Evolutionary conservation across 768 basidiomycete species (phyloP).

Genomic region (Crassisporium funariophilum): DNA sequence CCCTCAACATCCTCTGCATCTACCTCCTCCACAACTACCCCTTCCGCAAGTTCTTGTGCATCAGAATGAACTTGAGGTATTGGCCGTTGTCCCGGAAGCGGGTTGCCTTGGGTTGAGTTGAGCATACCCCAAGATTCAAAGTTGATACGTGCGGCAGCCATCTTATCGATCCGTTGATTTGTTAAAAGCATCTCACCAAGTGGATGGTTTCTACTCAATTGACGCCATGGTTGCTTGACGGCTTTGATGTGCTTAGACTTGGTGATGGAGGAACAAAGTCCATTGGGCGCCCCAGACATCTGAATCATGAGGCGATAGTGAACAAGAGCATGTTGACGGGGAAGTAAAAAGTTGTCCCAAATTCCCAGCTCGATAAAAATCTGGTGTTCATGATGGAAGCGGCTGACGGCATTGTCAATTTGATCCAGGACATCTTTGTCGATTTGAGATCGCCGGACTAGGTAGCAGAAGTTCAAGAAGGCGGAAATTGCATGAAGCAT

Average conservation of each 20-base stretch:
- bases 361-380: slow-evolving; percentile 27
- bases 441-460: slow-evolving; percentile 17
- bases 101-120: background rate
- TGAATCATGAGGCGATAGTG: slow-evolving; percentile 28
- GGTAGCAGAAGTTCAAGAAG: slow-evolving; percentile 32
- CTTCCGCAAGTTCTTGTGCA: background rate
- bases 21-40: background rate
- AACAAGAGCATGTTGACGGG: slow-evolving; percentile 31
- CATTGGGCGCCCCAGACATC: slow-evolving; percentile 33
- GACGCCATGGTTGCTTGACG: slow-evolving; percentile 35
- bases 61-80: no score
- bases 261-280: slow-evolving; percentile 38
- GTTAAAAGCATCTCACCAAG: slow-evolving; percentile 30
- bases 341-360: slow-evolving; percentile 23
- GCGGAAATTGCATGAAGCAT: slow-evolving; percentile 21
- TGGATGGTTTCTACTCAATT: slow-evolving; percentile 21
- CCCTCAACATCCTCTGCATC: background rate
- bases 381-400: slow-evolving; percentile 22
- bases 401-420: slow-evolving; percentile 14
- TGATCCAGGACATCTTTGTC: slow-evolving; percentile 12
- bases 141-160: slow-evolving; percentile 1
- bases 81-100: background rate
- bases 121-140: background rate
- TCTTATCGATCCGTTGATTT: slow-evolving; percentile 21
- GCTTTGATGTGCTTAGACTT: slow-evolving; percentile 37